Base-by-base conservation (phyloP, 208 protist species). In the Acanthamoeba healyi region DNA sequence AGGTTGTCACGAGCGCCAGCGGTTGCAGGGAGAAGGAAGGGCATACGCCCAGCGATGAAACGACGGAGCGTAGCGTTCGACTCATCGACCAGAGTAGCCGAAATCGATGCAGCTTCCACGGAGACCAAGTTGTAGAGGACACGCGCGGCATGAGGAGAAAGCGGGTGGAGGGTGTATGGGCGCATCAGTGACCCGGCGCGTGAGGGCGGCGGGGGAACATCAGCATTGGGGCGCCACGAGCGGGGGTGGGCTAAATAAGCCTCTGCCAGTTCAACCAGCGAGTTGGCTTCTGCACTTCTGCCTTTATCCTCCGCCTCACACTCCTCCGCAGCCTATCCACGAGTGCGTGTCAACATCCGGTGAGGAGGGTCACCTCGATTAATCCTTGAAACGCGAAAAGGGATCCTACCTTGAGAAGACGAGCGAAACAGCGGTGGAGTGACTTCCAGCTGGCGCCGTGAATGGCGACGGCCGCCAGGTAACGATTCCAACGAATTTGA, bases 211-310 rank as follows among this genome's bases (percentile, higher is more conserved):
- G 65, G 65, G 5, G 65, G 65, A 1, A 74, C 24, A 17, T 74
- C 65, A 9, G 65, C 65, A 17, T 74, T 74, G 34, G 65, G 34
- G n/a, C 65, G 65, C 65, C 65, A 74, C 34, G 65, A 74, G n/a
- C 65, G 65, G 9, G 65, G 65, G 34, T 74, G 65, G 65, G 29
- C 65, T 10, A 74, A 29, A 29, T 74, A 74, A 29, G 65, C 65
- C 65, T 74, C 65, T 4, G 65, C 65, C 65, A 74, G 65, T 17
- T 74, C 65, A 2, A 74, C 65, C 9, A 74, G n/a, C 65, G 6
- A 3, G n/a, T 29, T 29, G 5, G 32, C 34, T 9, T 38, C n/a
- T 6, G 34, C 34, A 2, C 24, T 4, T 4, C 5, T 24, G n/a
- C n/a, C 65, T 10, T 38, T 7, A 10, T 15, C 15, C 12, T 17